phyloP scores from a whole-genome alignment of 2,329 filamentous ascomycete species.

The Ceratocystis colombiana region DNA sequence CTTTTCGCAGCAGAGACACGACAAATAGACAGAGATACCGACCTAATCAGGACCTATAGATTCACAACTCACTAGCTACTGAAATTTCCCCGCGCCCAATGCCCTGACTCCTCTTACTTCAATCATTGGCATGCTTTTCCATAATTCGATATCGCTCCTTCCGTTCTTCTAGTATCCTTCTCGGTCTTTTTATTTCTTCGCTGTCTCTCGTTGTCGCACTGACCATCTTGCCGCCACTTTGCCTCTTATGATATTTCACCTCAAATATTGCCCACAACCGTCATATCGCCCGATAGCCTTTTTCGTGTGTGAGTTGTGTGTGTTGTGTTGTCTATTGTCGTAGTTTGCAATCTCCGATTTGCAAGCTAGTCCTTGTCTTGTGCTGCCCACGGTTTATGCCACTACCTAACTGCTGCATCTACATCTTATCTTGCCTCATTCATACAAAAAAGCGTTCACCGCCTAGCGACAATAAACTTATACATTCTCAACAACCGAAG shows the following conservation, averaged over 20 bases:
- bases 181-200: conserved; percentile 15
- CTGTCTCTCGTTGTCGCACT: conserved; percentile 4
- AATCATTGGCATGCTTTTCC: not conserved
- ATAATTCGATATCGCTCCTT: not conserved
- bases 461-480: not conserved
- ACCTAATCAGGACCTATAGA: not conserved
- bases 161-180: not conserved
- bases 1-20: not conserved
- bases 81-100: conserved; percentile 13
- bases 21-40: not conserved
- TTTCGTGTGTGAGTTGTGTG: not conserved
- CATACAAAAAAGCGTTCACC: too few species aligned
- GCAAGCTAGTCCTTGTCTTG: not conserved
- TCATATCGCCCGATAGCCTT: conserved; percentile 10
- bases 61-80: not conserved
- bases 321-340: not conserved
- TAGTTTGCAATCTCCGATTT: not conserved
- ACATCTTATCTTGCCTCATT: too few species aligned
- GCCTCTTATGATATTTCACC: conserved; percentile 14
- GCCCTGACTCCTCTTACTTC: not conserved
- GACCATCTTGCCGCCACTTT: conserved; percentile 8
- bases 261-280: conserved; percentile 8
- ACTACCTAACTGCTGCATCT: too few species aligned
- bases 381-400: too few species aligned
- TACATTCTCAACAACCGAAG: not conserved